Base-by-base conservation (phyloP, 805 yeast genomes). In the Saturnispora hagleri region DNA sequence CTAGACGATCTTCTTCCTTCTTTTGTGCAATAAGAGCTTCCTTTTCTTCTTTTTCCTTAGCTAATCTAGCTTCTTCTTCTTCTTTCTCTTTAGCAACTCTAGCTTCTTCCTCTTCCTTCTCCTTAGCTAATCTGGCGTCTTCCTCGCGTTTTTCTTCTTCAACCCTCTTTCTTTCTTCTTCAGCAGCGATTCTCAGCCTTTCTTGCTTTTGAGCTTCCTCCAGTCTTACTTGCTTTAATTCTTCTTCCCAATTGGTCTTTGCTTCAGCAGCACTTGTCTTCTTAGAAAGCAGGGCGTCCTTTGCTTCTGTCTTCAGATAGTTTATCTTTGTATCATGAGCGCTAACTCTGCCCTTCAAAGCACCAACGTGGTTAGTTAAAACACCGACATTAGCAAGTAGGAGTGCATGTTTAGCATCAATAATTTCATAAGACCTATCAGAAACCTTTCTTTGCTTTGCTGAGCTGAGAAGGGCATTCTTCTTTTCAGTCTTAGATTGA, bases 141-240 rank as follows among this genome's bases (percentile, higher is more conserved):
- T 64, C 66, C 47, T 60, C 70, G 6, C 47, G 57, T 52, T 61
- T 59, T 60, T 76, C 77, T 50, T 64, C 58, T 18, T 75, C 81
- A 51, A 72, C 48, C 53, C 74, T 65, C 60, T 65, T 59, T 57
- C 73, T 62, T 58, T 68, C 72, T 45, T 62, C 69, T 54, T 67
- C 71, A 12, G 65, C 68, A 55, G 71, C 73, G 20, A 69, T 62
- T 53, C 72, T 65, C 51, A 70, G 58, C 50, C 70, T 64, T 58
- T 74, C 78, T 55, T 75, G 79, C 51, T 73, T 77, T 50, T 66
- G 63, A 20, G 76, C 78, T 50, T 72, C 72, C 47, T 70, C 69
- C 47, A 67, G 61, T 50, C 77, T 75, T 50, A 75, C 62, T n/a
- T 63, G 69, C 45, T 69, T 67, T 62, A 70, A 69, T 55, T 78